These are phyloP conservation scores for Wallacemonas collosoma DNA, from an alignment of 208 protist genomes.

Conservation along the genomic window DNA sequence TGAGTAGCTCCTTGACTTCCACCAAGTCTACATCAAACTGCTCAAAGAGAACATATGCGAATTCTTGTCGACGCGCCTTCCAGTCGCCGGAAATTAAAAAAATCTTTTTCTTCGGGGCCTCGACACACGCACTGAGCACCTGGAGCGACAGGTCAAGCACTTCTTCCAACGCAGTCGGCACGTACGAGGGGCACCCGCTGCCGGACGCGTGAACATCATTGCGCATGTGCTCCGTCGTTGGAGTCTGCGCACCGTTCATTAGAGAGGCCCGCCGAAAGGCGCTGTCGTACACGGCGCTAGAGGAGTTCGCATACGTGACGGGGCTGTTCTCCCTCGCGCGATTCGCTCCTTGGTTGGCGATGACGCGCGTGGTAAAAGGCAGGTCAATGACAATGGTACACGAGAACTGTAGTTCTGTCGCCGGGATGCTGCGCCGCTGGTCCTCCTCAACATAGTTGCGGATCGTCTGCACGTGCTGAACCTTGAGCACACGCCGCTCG, in stretches of 20 bases:
- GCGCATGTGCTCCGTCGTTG: background rate
- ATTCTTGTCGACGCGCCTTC: conserved; percentile 37
- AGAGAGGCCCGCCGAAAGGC: background rate
- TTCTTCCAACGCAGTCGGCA: conserved; percentile 10
- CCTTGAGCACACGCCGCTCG: conserved; percentile 30
- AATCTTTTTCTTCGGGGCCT: conserved; percentile 19
- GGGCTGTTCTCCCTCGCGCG: background rate
- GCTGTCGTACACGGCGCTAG: background rate
- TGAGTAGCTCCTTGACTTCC: conserved; percentile 29
- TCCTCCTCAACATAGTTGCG: conserved; percentile 59
- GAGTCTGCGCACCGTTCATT: background rate
- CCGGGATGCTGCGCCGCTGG: conserved; percentile 33
- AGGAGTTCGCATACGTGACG: background rate
- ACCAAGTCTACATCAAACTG: conserved; percentile 51
- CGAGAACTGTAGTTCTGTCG: conserved; percentile 59
- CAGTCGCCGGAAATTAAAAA: conserved; percentile 41
- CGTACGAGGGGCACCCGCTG: background rate
- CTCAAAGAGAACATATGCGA: conserved; percentile 40
- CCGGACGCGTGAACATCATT: conserved; percentile 1
- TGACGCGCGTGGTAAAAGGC: background rate
- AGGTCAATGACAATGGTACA: conserved; percentile 55
- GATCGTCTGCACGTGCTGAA: conserved; percentile 57
- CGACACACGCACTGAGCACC: conserved; percentile 33
- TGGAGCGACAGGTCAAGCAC: conserved; percentile 18
- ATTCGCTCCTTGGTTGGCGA: background rate